Base-by-base conservation (phyloP, 2,329 filamentous ascomycete genomes). In the Ophiocordyceps polyrhachis-furcata region DNA sequence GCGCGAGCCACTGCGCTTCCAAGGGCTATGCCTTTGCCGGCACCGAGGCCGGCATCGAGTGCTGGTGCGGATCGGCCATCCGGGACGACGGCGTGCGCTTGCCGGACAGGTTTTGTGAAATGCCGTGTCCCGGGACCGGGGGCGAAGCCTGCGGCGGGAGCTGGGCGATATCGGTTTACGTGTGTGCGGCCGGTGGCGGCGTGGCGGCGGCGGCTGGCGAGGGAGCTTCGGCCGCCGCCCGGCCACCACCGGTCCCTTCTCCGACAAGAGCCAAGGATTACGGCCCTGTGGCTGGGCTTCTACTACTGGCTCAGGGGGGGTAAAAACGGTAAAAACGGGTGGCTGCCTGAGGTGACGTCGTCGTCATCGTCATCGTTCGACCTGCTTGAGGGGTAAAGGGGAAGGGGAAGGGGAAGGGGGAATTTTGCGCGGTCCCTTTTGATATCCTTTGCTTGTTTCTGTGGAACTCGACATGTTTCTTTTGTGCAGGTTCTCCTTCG, bases 41-140 rank as follows among this genome's bases (percentile, higher is more conserved):
- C 6, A 59, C 71, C 0, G 69, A 75, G 52, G 68, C 67, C 48
- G 60, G 58, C 8, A 54, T 56, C 19, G 67, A 75, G 51, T 76
- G 73, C 53, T 76, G 66, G 60, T 77, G 70, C 49, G 67, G 62
- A 31, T 49, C 51, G 12, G 47, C 47, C 3, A 52, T 58, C 31
- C 52, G 48, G 5, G 49, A 50, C 42, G 50, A 54, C 42, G 49
- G 50, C 3, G 45, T 54, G 19, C 47, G 49, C 31, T 44, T 57
- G 15, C 54, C 55, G 3, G 53, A 56, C 21, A 48, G 42, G 5
- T 52, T 49, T 20, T 58, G 56, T 29, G 46, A 48, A 28, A 50
- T 47, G 17, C 44, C 49, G 4, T 58, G 53, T 38, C 47, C 50
- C 38, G 52, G 50, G 1, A 38, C 48, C 11, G 41, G 35, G 4